These are phyloP conservation scores for Tephrocybe rancida DNA, from an alignment of 768 basidiomycete genomes.

Conservation along the genomic window DNA sequence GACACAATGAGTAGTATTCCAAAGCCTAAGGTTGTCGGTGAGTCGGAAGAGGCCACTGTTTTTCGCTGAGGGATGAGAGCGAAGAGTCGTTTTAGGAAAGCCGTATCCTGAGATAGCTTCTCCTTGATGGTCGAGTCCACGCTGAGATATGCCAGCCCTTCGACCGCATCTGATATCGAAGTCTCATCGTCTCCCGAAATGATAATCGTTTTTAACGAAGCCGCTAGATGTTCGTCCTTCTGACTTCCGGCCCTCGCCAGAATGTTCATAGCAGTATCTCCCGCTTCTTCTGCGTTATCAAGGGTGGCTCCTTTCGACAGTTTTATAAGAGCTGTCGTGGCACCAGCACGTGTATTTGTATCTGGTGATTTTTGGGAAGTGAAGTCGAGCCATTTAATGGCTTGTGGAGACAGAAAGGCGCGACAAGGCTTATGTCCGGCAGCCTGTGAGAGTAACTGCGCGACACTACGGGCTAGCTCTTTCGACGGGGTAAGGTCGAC, in stretches of 20 bases:
- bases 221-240: conserved; percentile 49
- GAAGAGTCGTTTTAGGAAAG: conserved; percentile 61
- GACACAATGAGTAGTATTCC: conserved; percentile 76
- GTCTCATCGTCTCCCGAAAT: conserved; percentile 38
- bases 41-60: conserved; percentile 24
- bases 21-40: conserved; percentile 63
- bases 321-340: conserved; percentile 80
- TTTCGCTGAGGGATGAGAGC: conserved; percentile 57
- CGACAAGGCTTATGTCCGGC: conserved; percentile 76
- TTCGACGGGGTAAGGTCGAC: conserved; percentile 63
- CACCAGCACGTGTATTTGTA: conserved; percentile 53
- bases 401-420: conserved; percentile 55
- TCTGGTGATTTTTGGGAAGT: conserved; percentile 53
- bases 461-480: conserved; percentile 58
- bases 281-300: conserved; percentile 41
- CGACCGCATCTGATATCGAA: conserved; percentile 66
- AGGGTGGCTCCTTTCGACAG: conserved; percentile 57
- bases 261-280: conserved; percentile 11
- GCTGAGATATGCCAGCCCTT: conserved; percentile 86
- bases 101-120: conserved; percentile 49
- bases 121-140: conserved; percentile 66
- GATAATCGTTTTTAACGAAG: conserved; percentile 60
- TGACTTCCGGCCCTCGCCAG: conserved; percentile 14
- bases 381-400: conserved; percentile 66
- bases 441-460: conserved; percentile 77